Base-by-base conservation (phyloP, 257 asterid species). In the Ballota nigra region DNA sequence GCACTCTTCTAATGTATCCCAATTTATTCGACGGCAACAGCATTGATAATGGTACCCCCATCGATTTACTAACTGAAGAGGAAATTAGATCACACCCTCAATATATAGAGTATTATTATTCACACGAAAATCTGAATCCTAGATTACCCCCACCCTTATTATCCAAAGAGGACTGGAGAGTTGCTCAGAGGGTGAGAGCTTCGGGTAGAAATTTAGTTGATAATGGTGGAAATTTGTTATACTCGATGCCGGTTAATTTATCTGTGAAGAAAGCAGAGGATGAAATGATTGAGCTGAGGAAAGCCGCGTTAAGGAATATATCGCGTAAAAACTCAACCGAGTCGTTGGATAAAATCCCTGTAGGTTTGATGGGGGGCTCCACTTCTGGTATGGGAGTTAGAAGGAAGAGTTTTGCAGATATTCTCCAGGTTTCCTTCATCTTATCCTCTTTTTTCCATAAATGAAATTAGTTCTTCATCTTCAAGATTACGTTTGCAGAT, bases 391-490 rank as follows among this genome's bases (percentile, higher is more conserved):
- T 87, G 84, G 88, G 89, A 8, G 77, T 15, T 33, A 82, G 91
- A 78, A 82, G 88, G 76, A 92, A 92, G 86, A 92, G 98, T 53
- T 89, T 92, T 71, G 98, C 96, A n/a, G 96, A 92, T 74, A 85
- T 89, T 26, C 80, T 89, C 43, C 98, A 92, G 96, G 96, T 92
- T 72, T 12, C 57, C 26, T 40, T 70, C 41, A 43, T 31, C 69
- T 77, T 66, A 23, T 26, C 53, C 24, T 34, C 16, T 69, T 52
- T 45, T 13, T 66, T 51, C 26, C 65, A 52, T n/a, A n/a, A n/a
- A 18, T 43, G 38, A 20, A n/a, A 4, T 63, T 38, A 13, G 5
- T 41, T 53, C 31, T 33, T 63, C 15, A 6, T 41, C 23, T 15
- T 64, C 13, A n/a, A 5, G 15, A 56, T 56, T 56, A 8, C 9